Conservation (phyloP, 352 stramenopile genomes). For the Globisporangium heterothallicum region DNA sequence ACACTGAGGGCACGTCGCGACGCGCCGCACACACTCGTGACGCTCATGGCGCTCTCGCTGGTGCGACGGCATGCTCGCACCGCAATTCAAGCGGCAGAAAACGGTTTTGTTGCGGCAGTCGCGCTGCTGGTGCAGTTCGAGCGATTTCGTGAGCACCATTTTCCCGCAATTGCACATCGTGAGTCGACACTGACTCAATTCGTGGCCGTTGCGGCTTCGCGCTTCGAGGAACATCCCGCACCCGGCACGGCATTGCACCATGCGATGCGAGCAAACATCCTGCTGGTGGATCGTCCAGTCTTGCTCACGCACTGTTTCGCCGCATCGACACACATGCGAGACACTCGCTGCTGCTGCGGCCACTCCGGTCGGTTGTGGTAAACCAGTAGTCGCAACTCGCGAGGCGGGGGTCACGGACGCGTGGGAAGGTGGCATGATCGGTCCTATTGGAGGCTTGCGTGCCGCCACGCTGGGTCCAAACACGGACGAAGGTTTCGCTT, state of each 20-base stretch:
- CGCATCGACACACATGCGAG: slow-evolving; percentile 36
- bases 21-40: slow-evolving; percentile 34
- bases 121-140: slow-evolving; percentile 46
- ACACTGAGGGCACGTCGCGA: slow-evolving; percentile 35
- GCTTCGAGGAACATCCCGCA: slow-evolving; percentile 47
- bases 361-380: neutral
- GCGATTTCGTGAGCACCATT: slow-evolving; percentile 54
- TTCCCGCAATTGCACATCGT: slow-evolving; percentile 59
- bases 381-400: neutral
- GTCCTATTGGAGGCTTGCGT: slow-evolving; percentile 10
- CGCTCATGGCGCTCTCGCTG: slow-evolving; percentile 50
- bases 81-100: slow-evolving; percentile 34
- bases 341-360: neutral
- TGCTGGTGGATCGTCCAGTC: slow-evolving; percentile 28
- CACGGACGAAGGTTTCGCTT: slow-evolving; percentile 18
- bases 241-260: slow-evolving; percentile 43
- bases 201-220: slow-evolving; percentile 48
- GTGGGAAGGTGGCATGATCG: neutral
- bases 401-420: neutral
- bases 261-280: slow-evolving; percentile 29
- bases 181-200: slow-evolving; percentile 63
- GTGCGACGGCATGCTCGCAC: slow-evolving; percentile 21
- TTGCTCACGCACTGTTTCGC: slow-evolving; percentile 22
- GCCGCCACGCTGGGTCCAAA: slow-evolving; percentile 14
- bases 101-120: slow-evolving; percentile 43